Conservation (phyloP, 805 yeast species). For the Suhomyces vadensis region DNA sequence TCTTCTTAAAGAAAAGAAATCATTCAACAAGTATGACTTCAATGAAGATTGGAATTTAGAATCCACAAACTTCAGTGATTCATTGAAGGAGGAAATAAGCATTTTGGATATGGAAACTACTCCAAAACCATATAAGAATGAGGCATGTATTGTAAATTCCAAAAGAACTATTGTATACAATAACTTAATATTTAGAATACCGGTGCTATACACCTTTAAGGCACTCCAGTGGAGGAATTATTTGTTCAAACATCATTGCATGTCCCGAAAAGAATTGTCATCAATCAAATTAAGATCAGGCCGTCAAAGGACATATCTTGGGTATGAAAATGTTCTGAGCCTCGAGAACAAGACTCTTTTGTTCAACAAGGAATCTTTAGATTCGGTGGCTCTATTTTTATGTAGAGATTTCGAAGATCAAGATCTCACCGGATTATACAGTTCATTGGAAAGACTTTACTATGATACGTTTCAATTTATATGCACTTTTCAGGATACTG, state of each 20-base stretch:
- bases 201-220: neutral
- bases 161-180: neutral
- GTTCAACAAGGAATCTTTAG: neutral
- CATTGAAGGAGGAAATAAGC: neutral
- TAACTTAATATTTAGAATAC: neutral
- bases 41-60: neutral
- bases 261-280: neutral
- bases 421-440: neutral
- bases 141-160: neutral
- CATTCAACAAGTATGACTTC: neutral
- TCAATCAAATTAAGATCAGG: neutral
- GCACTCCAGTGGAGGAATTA: slow-evolving; percentile 22
- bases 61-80: neutral
- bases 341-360: neutral
- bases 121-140: neutral
- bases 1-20: slow-evolving; percentile 2
- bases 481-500: neutral
- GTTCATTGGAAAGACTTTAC: neutral
- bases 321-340: no score
- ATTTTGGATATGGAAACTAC: neutral
- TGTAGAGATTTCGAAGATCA: neutral
- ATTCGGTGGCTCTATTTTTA: neutral
- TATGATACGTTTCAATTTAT: neutral
- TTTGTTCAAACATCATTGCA: slow-evolving; percentile 15
- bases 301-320: neutral